Percentiles rank a stretch among this genome's conserved stretches.
Evolutionary conservation across 805 yeast genomes (phyloP).

Genomic region (Nakazawaea laoshanensis): DNA sequence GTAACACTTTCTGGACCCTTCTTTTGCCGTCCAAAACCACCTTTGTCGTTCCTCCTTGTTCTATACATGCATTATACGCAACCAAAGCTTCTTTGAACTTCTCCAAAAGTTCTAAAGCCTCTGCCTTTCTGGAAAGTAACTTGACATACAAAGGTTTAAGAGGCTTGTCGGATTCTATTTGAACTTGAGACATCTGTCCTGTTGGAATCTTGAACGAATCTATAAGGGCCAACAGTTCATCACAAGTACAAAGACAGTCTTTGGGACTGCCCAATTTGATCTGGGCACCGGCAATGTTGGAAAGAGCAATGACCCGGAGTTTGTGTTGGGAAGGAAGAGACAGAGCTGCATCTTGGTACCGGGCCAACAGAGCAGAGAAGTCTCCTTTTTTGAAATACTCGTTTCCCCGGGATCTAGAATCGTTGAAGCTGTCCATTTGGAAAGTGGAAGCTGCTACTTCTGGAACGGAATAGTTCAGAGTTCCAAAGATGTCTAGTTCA

Average conservation of each 20-base stretch:
- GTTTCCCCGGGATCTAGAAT: constrained; percentile 47
- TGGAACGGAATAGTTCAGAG: constrained; percentile 13
- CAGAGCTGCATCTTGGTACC: constrained; percentile 34
- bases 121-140: constrained; percentile 65
- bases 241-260: constrained; percentile 36
- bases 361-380: constrained; percentile 53
- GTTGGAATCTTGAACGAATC: constrained; percentile 22
- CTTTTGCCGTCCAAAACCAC: constrained; percentile 72
- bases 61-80: constrained; percentile 53
- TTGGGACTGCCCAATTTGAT: constrained; percentile 66
- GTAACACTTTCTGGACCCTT: constrained; percentile 59
- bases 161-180: constrained; percentile 39
- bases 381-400: constrained; percentile 75
- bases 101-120: constrained; percentile 76
- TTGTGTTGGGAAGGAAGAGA: constrained; percentile 5
- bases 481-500: constrained; percentile 22
- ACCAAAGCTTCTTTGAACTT: constrained; percentile 54
- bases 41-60: constrained; percentile 58
- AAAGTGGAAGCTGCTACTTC: constrained; percentile 14
- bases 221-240: constrained; percentile 35
- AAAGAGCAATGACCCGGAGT: constrained; percentile 3
- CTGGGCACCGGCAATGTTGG: constrained; percentile 66
- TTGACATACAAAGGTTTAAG: constrained; percentile 70
- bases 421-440: constrained; percentile 28
- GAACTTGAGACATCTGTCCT: constrained; percentile 22